Evolutionary conservation across 352 stramenopile genomes (phyloP).

Genomic region (Pythium myriotylum): DNA sequence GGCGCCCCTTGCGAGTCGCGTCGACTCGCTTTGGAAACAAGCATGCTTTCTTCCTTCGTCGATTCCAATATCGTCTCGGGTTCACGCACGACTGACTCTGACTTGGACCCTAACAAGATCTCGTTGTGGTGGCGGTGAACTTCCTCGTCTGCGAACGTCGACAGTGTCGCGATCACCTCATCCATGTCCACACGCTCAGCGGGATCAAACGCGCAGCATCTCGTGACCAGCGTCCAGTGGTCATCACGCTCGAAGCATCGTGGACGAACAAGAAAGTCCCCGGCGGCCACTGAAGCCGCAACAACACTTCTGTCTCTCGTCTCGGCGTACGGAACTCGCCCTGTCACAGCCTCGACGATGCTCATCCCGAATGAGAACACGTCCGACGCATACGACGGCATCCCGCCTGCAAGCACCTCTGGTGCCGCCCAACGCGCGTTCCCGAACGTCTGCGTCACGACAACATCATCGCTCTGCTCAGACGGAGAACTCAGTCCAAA

Average conservation of each 20-base stretch:
- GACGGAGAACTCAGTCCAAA: conserved; percentile 17
- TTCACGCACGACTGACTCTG: not conserved
- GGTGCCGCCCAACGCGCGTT: conserved; percentile 29
- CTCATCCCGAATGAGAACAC: conserved; percentile 42
- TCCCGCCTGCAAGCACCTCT: conserved; percentile 19
- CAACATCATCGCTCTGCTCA: not conserved
- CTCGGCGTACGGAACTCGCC: not conserved
- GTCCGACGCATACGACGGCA: conserved; percentile 25
- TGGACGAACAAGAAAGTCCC: conserved; percentile 1
- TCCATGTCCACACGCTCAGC: not conserved
- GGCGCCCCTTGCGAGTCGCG: too few species aligned
- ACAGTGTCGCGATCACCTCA: not conserved
- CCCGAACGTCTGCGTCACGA: not conserved
- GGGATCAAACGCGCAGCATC: not conserved
- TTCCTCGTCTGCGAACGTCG: conserved; percentile 1
- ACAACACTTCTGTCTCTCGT: conserved; percentile 1
- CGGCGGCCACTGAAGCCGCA: not conserved
- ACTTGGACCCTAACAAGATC: too few species aligned
- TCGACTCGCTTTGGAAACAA: too few species aligned
- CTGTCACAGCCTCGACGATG: conserved; percentile 32
- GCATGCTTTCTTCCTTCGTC: too few species aligned
- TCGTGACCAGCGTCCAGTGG: conserved; percentile 3
- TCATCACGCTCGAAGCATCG: not conserved
- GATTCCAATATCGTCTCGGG: too few species aligned
- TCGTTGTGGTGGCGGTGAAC: too few species aligned